Base-by-base conservation (phyloP, 441 rosid species). In the Capsella rubella region DNA sequence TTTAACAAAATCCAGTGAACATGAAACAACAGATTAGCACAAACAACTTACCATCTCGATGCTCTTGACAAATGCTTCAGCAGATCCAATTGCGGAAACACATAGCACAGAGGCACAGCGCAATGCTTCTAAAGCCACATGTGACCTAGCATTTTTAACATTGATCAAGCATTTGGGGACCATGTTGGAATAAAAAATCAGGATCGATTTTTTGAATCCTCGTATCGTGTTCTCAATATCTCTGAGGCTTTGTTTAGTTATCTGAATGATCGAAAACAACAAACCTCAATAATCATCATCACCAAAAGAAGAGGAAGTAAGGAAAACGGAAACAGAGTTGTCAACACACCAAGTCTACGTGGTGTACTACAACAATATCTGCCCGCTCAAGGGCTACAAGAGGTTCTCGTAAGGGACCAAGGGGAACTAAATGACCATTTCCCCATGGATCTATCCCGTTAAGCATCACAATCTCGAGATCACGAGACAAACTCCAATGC, bases 401-500 rank as follows among this genome's bases (percentile, higher is more conserved):
- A 73, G 97, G 87, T 79, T 93, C 97, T 72, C 97, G 84, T 59
- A 93, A 81, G 31, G 98, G 98, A 67, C 98, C 96, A 73, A 83
- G 86, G 8, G 98, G 98, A 65, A 88, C 71, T 67, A 89, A 76
- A 21, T 69, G 75, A 71, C 75, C 34, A 67, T 91, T 93, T 79
- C 98, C 98, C 96, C 96, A 91, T 0, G 88, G 95, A 76, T 73
- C 73, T 67, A 93, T 56, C 60, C 89, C 94, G 50, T 93, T 93
- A 75, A 93, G 77, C 98, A 93, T 93, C 55, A 91, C 88, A 81
- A 93, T 82, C 86, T 93, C 96, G 37, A 93, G 74, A 63, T 93
- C 92, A 70, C 97, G 92, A 39, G 55, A 76, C 80, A 93, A 73
- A 81, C 89, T 85, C 97, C 89, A 88, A 66, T 91, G 96, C 97